Base-by-base conservation (phyloP, 2,329 filamentous ascomycete species). In the Dryadomyces quercivorus region DNA sequence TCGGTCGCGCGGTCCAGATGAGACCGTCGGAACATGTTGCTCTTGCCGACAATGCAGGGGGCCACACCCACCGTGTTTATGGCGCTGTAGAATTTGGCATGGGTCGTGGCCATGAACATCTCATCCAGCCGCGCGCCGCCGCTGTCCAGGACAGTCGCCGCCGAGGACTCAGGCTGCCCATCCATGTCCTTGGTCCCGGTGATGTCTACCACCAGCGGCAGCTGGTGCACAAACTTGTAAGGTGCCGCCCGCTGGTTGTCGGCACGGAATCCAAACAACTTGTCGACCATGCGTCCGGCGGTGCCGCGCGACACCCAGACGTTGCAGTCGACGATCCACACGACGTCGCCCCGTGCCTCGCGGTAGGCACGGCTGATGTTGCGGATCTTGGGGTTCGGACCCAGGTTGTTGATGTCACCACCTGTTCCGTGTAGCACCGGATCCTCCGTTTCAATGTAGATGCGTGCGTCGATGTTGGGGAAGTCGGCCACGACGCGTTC, bases 301-400 rank as follows among this genome's bases (percentile, higher is more conserved):
- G 89, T 88, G 12, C 86, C 86, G 46, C 75, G 81, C 6, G 82
- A 82, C 40, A 96, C 78, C 93, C 94, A 98, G 52, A 98, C 83
- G 64, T 98, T 98, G 72, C 91, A 96, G 70, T 98, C 93, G 20
- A 95, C 79, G 51, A 96, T 84, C 93, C 93, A 98, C 21, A 98
- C 76, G 26, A 97, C 77, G 64, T 96, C 90, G 1, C 87, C 85
- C 59, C 85, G 84, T 1, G 90, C 88, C 65, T 97, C 91, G 31
- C 90, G 75, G 65, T 96, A 98, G 2, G 89, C 91, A 46, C 89
- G 81, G 66, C 91, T 96, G 75, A 97, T 88, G 67, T 98, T 98
- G 51, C 93, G 78, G 62, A 98, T 94, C 73, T 98, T 98, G n/a
- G 93, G 93, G 64, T 98, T 98, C 1, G 93, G 93, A 0, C 94